Evolutionary conservation across 352 stramenopile species (phyloP).

Genomic region (Phytophthora ohioensis): DNA sequence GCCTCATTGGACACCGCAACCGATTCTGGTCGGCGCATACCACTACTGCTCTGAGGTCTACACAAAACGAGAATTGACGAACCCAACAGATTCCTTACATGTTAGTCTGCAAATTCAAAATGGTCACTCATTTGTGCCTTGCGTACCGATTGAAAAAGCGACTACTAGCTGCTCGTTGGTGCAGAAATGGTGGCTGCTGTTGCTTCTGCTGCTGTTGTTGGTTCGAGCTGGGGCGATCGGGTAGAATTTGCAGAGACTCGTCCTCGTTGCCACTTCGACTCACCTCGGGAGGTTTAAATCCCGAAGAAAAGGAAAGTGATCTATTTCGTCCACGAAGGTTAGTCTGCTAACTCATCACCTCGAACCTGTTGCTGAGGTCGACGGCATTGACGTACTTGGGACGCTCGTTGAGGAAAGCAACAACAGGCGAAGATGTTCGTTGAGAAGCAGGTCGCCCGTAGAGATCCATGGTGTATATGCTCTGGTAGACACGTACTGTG

Average conservation of each 20-base stretch:
- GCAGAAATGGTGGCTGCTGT: conserved; percentile 10
- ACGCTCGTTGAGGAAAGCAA: conserved; percentile 55
- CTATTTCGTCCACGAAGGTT: conserved; percentile 14
- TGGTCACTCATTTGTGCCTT: not conserved
- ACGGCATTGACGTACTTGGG: conserved; percentile 33
- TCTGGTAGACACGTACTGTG: not conserved
- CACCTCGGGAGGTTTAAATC: conserved; percentile 28
- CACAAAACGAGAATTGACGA: not conserved
- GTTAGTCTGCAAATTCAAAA: not conserved
- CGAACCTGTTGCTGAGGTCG: not conserved
- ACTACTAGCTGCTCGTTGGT: conserved; percentile 34
- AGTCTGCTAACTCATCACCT: not conserved
- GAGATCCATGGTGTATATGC: conserved; percentile 34
- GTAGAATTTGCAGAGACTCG: conserved; percentile 1
- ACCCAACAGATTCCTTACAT: not conserved
- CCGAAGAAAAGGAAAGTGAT: conserved; percentile 41
- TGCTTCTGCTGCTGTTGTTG: conserved; percentile 17
- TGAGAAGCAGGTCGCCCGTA: conserved; percentile 53
- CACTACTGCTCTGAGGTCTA: conserved; percentile 65
- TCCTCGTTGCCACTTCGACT: conserved; percentile 11
- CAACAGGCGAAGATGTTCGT: conserved; percentile 29
- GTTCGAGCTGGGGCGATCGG: conserved; percentile 6
- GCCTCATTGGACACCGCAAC: conserved; percentile 1
- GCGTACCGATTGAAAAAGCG: conserved; percentile 31
- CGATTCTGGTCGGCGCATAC: conserved; percentile 43